Percentiles rank a stretch among this genome's conserved stretches.
These are phyloP conservation scores for Artemisia argyi DNA, from an alignment of 129 eudicot genomes.

Conservation along the genomic window DNA sequence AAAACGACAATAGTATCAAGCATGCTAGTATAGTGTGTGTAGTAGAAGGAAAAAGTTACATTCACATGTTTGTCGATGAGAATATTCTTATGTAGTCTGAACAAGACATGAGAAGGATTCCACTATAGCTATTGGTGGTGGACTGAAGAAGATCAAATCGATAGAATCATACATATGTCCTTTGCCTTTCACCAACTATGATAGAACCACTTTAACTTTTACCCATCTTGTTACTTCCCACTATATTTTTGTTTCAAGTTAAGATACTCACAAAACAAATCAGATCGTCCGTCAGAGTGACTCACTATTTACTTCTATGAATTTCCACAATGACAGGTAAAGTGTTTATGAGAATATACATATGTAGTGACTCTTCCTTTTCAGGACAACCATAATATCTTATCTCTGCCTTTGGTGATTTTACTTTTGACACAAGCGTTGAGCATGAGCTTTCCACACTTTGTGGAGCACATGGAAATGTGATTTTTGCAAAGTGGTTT, in stretches of 20 bases:
- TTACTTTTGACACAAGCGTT: slow-evolving; percentile 18
- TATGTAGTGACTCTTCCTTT: slow-evolving; percentile 31
- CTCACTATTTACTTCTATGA: too few relatives aligned
- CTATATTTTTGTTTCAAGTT: not conserved
- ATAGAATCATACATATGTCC: slow-evolving; percentile 23
- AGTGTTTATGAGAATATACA: not conserved
- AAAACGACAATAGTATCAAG: not conserved
- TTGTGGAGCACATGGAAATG: slow-evolving; percentile 39
- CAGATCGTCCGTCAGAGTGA: not conserved
- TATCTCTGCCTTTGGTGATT: slow-evolving; percentile 31
- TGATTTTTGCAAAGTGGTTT: not conserved
- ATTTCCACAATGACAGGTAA: not conserved
- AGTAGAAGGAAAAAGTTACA: slow-evolving; percentile 8
- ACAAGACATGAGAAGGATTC: slow-evolving; percentile 40
- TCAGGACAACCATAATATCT: slow-evolving; percentile 31
- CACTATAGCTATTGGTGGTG: slow-evolving; percentile 28
- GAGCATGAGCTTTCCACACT: slow-evolving; percentile 32
- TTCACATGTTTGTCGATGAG: slow-evolving; percentile 23
- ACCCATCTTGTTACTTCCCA: slow-evolving; percentile 19
- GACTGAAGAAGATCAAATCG: slow-evolving; percentile 16
- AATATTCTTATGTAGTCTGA: slow-evolving; percentile 30
- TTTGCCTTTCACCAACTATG: slow-evolving; percentile 35
- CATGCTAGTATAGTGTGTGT: not conserved
- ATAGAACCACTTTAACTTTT: slow-evolving; percentile 34
- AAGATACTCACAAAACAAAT: not conserved